phyloP scores from a whole-genome alignment of 805 yeast species.

The Barnettozyma wickerhamii region DNA sequence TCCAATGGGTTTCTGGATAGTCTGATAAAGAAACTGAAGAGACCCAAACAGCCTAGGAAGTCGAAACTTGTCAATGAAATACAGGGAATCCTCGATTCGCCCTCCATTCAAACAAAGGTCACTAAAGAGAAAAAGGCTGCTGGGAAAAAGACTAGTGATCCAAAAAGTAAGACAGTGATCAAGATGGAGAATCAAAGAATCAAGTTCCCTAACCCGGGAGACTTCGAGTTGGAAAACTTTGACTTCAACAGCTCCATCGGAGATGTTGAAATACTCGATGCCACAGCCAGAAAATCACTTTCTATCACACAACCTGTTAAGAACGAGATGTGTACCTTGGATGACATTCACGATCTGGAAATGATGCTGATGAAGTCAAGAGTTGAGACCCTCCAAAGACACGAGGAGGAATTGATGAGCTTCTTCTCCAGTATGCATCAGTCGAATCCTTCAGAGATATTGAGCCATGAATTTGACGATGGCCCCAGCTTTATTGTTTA shows the following conservation, averaged over 20 bases:
- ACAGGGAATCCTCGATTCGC: neutral
- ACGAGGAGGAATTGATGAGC: neutral
- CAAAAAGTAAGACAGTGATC: neutral
- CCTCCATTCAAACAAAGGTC: neutral
- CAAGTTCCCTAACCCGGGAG: constrained; percentile 5
- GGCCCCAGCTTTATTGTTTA: constrained; percentile 12
- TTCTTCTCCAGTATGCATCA: constrained; percentile 6
- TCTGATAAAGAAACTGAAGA: neutral
- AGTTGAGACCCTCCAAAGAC: neutral
- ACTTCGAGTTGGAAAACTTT: constrained; percentile 7
- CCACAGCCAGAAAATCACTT: neutral
- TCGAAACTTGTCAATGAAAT: neutral
- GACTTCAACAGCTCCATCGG: constrained; percentile 13
- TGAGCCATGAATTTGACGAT: constrained; percentile 11
- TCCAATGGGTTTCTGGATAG: neutral
- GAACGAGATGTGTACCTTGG: neutral
- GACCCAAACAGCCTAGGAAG: neutral
- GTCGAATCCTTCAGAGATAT: constrained; percentile 15
- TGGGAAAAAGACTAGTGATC: too few relatives aligned
- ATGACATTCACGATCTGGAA: constrained; percentile 5
- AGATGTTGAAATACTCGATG: constrained; percentile 8
- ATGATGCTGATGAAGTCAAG: constrained; percentile 4
- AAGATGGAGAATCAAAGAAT: neutral
- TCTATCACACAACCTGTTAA: neutral
- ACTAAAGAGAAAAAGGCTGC: constrained; percentile 3